phyloP scores from a whole-genome alignment of 352 stramenopile species.

The Globisporangium yorkense region DNA sequence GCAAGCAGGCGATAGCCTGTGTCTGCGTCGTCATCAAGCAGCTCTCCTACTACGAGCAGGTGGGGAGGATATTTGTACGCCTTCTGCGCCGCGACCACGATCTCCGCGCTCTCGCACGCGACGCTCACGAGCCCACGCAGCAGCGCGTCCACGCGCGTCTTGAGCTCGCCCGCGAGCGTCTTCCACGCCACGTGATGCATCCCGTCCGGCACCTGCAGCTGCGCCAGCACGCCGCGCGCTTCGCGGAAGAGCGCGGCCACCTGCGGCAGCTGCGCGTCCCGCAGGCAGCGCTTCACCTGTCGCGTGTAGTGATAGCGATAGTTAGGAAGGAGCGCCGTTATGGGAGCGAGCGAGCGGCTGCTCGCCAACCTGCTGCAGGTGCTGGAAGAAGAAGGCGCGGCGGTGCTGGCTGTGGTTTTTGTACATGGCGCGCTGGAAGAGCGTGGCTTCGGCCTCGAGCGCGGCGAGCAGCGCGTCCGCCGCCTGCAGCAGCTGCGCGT shows the following conservation, averaged over 20 bases:
- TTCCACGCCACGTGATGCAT: conserved; percentile 82
- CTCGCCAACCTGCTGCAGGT: conserved; percentile 49
- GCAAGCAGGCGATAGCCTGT: neutral
- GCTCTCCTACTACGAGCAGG: neutral
- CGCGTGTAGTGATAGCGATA: too few species aligned
- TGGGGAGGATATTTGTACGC: conserved; percentile 51
- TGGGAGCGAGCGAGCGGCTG: neutral
- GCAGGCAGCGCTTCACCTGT: conserved; percentile 63
- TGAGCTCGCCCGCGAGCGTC: conserved; percentile 50
- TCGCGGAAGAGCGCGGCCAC: conserved; percentile 34
- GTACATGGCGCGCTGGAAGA: conserved; percentile 83
- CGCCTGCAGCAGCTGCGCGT: conserved; percentile 30
- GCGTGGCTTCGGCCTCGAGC: conserved; percentile 46
- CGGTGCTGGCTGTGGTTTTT: conserved; percentile 88
- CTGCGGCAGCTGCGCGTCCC: conserved; percentile 34
- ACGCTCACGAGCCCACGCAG: conserved; percentile 40
- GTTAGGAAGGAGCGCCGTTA: too few species aligned
- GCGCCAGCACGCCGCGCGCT: conserved; percentile 30
- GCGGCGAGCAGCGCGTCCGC: conserved; percentile 24
- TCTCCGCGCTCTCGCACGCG: conserved; percentile 24
- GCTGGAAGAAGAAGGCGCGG: conserved; percentile 73
- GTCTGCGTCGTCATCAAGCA: neutral
- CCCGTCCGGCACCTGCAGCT: conserved; percentile 34
- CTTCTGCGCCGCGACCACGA: conserved; percentile 62
- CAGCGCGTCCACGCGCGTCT: conserved; percentile 36